Base-by-base conservation (phyloP, 495 filamentous ascomycete genomes). In the Aspergillus heteromorphus region DNA sequence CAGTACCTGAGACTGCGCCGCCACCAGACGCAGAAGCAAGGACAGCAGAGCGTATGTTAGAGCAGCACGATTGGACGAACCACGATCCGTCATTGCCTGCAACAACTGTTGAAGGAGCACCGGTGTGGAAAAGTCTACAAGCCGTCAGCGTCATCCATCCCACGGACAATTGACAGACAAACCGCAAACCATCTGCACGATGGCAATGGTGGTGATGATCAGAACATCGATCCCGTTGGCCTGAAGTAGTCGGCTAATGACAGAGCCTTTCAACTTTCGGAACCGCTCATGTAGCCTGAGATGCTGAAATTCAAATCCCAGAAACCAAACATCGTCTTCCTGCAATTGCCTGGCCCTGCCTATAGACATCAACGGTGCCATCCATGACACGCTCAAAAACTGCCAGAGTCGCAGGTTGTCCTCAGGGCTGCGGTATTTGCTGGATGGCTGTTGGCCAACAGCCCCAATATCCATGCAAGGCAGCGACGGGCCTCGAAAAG, bases 321-420 rank as follows among this genome's bases (percentile, higher is more conserved):
- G 73, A 20, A 75, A 65, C 89, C 89, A 95, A 4, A 95, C 87
- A 65, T 93, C 88, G 47, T 84, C 78, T 42, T 92, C 83, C 59
- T 91, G 71, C 4, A 95, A 64, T 63, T 87, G 81, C 50, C 81
- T 71, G 27, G 73, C 74, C 34, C 74, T 78, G 5, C 86, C 88
- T 17, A 80, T 54, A 1, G 75, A 68, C 40, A 92, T 89, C 23
- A 95, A 68, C 0, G 88, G 85, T 3, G 73, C 73, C 81, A 95
- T 84, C 89, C 89, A 95, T 0, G 87, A 89, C 5, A 95, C 86
- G 2, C 82, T 84, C 71, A 90, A 83, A 62, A 84, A 95, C 61
- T 92, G 87, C 85, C 87, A 92, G 1, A 89, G 73, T 18, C 76
- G 85, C 36, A 93, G 64, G 55, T 87, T 80, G 60, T 95, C 89